Conservation (phyloP, 257 asterid genomes). For the Thymus mandschuricus region DNA sequence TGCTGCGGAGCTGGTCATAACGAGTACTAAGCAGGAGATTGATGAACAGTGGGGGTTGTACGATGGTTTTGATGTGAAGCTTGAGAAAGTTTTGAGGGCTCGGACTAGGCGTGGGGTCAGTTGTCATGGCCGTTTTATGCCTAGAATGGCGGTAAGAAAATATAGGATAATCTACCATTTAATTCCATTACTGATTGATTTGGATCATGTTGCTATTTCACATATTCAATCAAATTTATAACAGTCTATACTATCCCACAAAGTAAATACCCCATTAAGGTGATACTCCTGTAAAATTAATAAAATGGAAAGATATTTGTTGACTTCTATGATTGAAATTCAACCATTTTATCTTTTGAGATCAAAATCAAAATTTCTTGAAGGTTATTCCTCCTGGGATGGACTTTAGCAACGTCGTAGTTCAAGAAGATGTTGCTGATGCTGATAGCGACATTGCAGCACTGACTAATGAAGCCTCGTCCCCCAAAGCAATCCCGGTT, state of each 20-base stretch:
- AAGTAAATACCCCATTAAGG: too few relatives aligned
- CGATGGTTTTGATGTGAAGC: constrained; percentile 62
- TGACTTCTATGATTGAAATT: not conserved
- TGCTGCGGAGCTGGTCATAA: constrained; percentile 63
- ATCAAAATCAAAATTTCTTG: not conserved
- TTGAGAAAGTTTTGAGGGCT: constrained; percentile 63
- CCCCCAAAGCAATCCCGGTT: constrained; percentile 66
- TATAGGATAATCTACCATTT: too few relatives aligned
- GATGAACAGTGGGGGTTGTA: constrained; percentile 77
- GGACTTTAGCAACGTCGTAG: constrained; percentile 59
- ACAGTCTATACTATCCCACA: too few relatives aligned
- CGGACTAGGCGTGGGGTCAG: constrained; percentile 58
- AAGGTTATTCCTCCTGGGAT: constrained; percentile 78
- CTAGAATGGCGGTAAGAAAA: constrained; percentile 74
- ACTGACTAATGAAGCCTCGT: constrained; percentile 59
- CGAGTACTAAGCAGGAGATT: constrained; percentile 75
- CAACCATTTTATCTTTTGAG: not conserved
- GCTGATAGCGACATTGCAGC: constrained; percentile 68
- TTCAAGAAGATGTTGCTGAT: constrained; percentile 63
- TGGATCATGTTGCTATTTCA: too few relatives aligned
- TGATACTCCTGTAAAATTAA: too few relatives aligned
- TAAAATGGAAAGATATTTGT: not conserved
- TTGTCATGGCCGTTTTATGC: constrained; percentile 70
- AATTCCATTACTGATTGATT: too few relatives aligned
- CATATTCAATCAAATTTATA: too few relatives aligned